These are phyloP conservation scores for Eryngium alpinum DNA, from an alignment of 140 eudicot species.

Conservation along the genomic window DNA sequence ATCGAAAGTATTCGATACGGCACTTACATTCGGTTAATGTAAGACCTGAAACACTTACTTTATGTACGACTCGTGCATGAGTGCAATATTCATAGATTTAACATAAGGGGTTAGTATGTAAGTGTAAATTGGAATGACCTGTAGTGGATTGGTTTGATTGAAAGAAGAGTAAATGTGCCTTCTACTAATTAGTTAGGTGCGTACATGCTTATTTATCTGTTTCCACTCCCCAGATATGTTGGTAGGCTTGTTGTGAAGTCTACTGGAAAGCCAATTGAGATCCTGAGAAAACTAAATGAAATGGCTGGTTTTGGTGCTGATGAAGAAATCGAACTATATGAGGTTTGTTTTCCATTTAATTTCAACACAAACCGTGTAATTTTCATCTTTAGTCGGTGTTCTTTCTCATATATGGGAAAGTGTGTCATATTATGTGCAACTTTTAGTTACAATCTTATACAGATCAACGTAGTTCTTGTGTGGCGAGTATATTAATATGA, in stretches of 20 bases:
- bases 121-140: neutral
- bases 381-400: neutral
- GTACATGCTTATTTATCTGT: neutral
- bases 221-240: slow-evolving; percentile 46
- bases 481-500: neutral
- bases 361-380: neutral
- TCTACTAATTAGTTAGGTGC: neutral
- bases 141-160: neutral
- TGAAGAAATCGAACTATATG: slow-evolving; percentile 80
- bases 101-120: neutral
- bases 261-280: slow-evolving; percentile 67
- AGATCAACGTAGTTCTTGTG: neutral
- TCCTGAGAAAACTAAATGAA: slow-evolving; percentile 58
- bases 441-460: neutral
- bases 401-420: neutral
- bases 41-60: too few relatives aligned
- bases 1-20: too few relatives aligned
- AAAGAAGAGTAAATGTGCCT: too few relatives aligned
- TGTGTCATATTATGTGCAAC: neutral
- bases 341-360: slow-evolving; percentile 38
- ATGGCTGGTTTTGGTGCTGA: slow-evolving; percentile 87
- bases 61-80: too few relatives aligned
- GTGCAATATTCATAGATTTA: neutral
- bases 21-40: too few relatives aligned
- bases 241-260: slow-evolving; percentile 81